A percentile compares a stretch with the other conserved stretches of the same genome.
These are phyloP conservation scores for Mycena albidolilacea DNA, from an alignment of 768 basidiomycete species.

Conservation along the genomic window DNA sequence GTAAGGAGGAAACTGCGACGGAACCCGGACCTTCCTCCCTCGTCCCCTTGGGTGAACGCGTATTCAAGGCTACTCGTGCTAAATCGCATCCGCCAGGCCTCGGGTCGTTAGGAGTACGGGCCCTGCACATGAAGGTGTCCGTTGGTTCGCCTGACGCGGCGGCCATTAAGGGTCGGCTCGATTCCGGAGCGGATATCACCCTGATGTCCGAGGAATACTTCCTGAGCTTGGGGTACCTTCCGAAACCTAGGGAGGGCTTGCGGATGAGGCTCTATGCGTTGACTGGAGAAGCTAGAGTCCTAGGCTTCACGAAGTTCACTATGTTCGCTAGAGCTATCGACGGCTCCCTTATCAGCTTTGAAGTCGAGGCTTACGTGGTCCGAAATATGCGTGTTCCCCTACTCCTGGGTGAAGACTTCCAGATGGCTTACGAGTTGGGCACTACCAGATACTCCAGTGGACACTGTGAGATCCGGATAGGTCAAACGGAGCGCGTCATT, in stretches of 20 bases:
- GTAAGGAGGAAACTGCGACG: too few relatives aligned
- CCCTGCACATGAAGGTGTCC: slow-evolving; percentile 24
- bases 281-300: slow-evolving; percentile 5
- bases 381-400: too few relatives aligned
- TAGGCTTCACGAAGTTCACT: slow-evolving; percentile 38
- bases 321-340: neutral
- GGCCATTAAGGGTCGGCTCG: slow-evolving; percentile 17
- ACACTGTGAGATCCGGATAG: slow-evolving; percentile 10
- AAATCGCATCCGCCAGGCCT: neutral
- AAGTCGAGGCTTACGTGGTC: too few relatives aligned
- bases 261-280: slow-evolving; percentile 32
- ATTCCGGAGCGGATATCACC: slow-evolving; percentile 37
- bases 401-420: too few relatives aligned
- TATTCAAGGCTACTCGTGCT: too few relatives aligned
- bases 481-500: neutral
- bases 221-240: neutral
- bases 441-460: slow-evolving; percentile 31
- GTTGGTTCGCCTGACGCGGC: neutral
- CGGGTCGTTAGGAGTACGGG: slow-evolving; percentile 3
- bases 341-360: too few relatives aligned
- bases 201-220: slow-evolving; percentile 36
- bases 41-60: too few relatives aligned
- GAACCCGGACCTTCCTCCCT: too few relatives aligned
- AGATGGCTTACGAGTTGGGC: slow-evolving; percentile 41
- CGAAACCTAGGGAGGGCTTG: slow-evolving; percentile 11